Percentiles rank a stretch among this genome's conserved stretches.
phyloP scores from a whole-genome alignment of 225 moss, liverwort and hornwort species.

The Physcomitrium patens region DNA sequence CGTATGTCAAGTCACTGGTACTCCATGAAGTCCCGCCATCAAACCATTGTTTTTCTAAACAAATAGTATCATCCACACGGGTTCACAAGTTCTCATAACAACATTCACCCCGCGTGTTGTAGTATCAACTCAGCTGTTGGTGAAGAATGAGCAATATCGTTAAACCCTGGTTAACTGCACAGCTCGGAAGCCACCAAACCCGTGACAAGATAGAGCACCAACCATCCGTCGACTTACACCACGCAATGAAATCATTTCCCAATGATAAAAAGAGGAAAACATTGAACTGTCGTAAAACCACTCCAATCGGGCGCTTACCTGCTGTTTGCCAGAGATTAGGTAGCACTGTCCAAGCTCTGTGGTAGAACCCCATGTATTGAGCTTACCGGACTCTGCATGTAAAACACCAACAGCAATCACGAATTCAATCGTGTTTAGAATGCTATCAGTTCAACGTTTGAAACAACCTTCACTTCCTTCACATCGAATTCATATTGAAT shows the following conservation, averaged over 20 bases:
- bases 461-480: no score
- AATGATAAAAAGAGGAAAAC: background rate
- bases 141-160: background rate
- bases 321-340: constrained; percentile 41
- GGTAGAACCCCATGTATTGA: constrained; percentile 68
- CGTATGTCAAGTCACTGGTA: no score
- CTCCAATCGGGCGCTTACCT: constrained; percentile 39
- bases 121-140: background rate
- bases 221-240: background rate
- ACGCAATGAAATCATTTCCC: background rate
- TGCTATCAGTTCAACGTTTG: no score
- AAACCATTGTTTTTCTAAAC: background rate
- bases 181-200: background rate
- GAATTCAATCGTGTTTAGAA: background rate
- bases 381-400: constrained; percentile 64
- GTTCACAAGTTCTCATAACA: background rate
- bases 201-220: background rate
- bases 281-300: background rate
- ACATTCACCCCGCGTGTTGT: background rate
- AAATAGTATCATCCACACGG: background rate
- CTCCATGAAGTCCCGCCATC: background rate
- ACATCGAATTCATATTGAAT: no score
- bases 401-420: background rate
- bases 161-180: background rate
- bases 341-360: constrained; percentile 61